These are phyloP conservation scores for Trifolium pratense DNA, from an alignment of 306 rosid species.

Conservation along the genomic window DNA sequence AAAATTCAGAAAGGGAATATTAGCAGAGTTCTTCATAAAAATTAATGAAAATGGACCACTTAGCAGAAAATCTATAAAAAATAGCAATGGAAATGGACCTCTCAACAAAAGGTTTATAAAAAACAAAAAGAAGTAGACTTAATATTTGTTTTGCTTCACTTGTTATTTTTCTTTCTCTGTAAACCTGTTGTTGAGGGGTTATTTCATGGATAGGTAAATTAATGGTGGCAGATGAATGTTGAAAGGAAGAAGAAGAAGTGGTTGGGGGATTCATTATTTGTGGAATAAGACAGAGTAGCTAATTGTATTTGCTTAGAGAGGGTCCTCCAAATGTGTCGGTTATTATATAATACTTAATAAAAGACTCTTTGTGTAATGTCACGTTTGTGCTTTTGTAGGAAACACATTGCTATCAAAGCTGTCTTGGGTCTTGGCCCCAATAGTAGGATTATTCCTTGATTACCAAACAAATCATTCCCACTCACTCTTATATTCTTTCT, in stretches of 20 bases:
- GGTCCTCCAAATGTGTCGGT: constrained; percentile 44
- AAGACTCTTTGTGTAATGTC: constrained; percentile 33
- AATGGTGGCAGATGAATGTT: constrained; percentile 7
- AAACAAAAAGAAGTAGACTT: constrained; percentile 10
- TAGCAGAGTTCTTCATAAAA: not conserved
- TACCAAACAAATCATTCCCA: constrained; percentile 40
- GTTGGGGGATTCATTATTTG: constrained; percentile 40
- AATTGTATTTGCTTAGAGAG: constrained; percentile 35
- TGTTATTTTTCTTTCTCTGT: constrained; percentile 8
- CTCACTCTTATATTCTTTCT: constrained; percentile 11
- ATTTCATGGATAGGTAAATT: constrained; percentile 37
- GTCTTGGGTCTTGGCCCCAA: constrained; percentile 40
- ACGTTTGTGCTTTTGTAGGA: constrained; percentile 39
- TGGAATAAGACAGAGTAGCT: constrained; percentile 41
- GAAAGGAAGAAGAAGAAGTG: constrained; percentile 20
- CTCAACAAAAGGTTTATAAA: constrained; percentile 32
- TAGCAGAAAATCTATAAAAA: not conserved
- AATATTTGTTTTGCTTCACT: constrained; percentile 18
- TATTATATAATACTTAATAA: constrained; percentile 35
- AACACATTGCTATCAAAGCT: constrained; percentile 36
- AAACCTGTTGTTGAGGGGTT: constrained; percentile 42
- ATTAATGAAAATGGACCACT: constrained; percentile 28
- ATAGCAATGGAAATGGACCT: constrained; percentile 33
- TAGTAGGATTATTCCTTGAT: constrained; percentile 40
- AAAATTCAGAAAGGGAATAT: not conserved